Percentiles rank a stretch among this genome's conserved stretches.
phyloP scores from a whole-genome alignment of 2,329 filamentous ascomycete species.

The Alternaria consortialis region DNA sequence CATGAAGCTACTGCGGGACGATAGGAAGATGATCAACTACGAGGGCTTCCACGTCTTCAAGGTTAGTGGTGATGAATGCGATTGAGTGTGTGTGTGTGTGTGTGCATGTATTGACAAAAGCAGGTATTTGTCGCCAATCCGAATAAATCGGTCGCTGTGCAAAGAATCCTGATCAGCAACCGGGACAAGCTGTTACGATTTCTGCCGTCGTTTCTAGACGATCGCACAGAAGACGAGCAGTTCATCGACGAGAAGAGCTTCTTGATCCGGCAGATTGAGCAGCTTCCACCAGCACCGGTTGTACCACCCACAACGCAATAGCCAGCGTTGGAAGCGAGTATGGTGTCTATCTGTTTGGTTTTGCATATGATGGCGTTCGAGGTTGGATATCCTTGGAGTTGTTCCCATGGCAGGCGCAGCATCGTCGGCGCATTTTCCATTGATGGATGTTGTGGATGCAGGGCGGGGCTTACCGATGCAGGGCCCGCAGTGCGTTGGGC shows the following conservation, averaged over 20 bases:
- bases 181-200: conserved; percentile 89
- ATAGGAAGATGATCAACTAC: conserved; percentile 99
- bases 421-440: conserved; percentile 7
- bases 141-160: conserved; percentile 95
- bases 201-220: conserved; percentile 89
- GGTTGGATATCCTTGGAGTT: conserved; percentile 14
- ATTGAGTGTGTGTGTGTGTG: background rate
- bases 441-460: conserved; percentile 1
- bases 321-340: background rate
- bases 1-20: conserved; percentile 96
- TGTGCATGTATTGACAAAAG: conserved; percentile 22
- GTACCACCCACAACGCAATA: conserved; percentile 34
- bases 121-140: conserved; percentile 97
- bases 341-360: background rate
- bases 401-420: conserved; percentile 5
- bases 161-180: conserved; percentile 96
- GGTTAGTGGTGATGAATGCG: conserved; percentile 49
- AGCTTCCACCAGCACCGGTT: conserved; percentile 47
- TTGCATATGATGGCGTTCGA: conserved; percentile 21
- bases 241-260: conserved; percentile 99
- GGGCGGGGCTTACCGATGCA: background rate
- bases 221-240: conserved; percentile 95
- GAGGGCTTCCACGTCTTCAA: conserved; percentile 99
- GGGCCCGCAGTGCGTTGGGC: background rate
- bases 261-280: conserved; percentile 88